Evolutionary conservation across 2,329 filamentous ascomycete species (phyloP).

Genomic region (Talaromyces sp.): DNA sequence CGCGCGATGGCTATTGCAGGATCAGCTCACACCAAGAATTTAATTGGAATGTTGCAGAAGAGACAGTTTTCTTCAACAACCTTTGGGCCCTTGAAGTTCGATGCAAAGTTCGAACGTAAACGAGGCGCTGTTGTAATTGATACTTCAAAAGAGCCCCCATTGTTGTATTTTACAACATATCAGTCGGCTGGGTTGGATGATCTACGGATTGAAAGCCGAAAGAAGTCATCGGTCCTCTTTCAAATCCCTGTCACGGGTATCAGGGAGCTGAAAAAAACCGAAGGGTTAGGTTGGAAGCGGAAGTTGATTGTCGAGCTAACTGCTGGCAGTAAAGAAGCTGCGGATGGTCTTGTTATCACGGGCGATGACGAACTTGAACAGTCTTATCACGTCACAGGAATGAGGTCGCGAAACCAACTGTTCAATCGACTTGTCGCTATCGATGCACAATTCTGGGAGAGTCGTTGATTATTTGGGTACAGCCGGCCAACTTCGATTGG

Average conservation of each 20-base stretch:
- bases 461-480: slow-evolving; percentile 8
- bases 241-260: slow-evolving; percentile 72
- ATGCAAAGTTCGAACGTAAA: slow-evolving; percentile 68
- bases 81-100: slow-evolving; percentile 76
- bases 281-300: slow-evolving; percentile 81
- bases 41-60: slow-evolving; percentile 68
- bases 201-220: slow-evolving; percentile 53
- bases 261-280: slow-evolving; percentile 73
- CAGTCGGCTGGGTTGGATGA: slow-evolving; percentile 37
- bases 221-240: slow-evolving; percentile 64
- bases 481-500: no score
- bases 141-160: slow-evolving; percentile 37
- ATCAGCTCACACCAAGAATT: slow-evolving; percentile 66
- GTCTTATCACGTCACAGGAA: slow-evolving; percentile 33
- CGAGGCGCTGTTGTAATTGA: slow-evolving; percentile 72
- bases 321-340: slow-evolving; percentile 67
- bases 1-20: slow-evolving; percentile 68
- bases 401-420: slow-evolving; percentile 28
- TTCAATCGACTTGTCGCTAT: slow-evolving; percentile 29
- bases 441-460: slow-evolving; percentile 31
- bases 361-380: slow-evolving; percentile 58
- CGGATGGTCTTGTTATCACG: slow-evolving; percentile 71
- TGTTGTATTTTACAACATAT: slow-evolving; percentile 63
- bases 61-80: slow-evolving; percentile 44
- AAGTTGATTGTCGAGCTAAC: slow-evolving; percentile 83